These are phyloP conservation scores for Saturnispora sekii DNA, from an alignment of 805 yeast genomes.

Conservation along the genomic window DNA sequence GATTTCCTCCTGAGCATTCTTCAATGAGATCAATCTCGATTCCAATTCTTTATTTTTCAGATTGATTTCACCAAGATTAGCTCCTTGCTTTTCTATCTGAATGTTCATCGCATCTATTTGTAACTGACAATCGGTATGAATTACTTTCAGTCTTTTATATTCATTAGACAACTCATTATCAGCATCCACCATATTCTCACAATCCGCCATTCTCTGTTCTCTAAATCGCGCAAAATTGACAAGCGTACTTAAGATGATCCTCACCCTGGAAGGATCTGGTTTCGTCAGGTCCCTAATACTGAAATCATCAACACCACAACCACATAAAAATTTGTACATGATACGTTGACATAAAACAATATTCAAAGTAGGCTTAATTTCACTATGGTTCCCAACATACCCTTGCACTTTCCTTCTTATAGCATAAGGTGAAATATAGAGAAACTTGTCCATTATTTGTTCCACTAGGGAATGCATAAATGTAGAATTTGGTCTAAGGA, in stretches of 20 bases:
- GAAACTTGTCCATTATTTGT: slow-evolving; percentile 27
- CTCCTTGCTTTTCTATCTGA: slow-evolving; percentile 18
- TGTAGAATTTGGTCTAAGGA: slow-evolving; percentile 24
- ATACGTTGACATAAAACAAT: slow-evolving; percentile 50
- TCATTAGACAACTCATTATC: slow-evolving; percentile 42
- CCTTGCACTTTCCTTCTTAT: slow-evolving; percentile 21
- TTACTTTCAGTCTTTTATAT: slow-evolving; percentile 34
- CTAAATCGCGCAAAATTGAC: slow-evolving; percentile 80
- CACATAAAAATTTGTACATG: slow-evolving; percentile 51
- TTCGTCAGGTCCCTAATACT: slow-evolving; percentile 61
- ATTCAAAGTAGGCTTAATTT: slow-evolving; percentile 32
- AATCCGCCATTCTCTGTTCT: slow-evolving; percentile 63
- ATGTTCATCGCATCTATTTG: slow-evolving; percentile 15
- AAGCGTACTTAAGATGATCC: slow-evolving; percentile 67
- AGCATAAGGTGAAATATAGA: slow-evolving; percentile 25
- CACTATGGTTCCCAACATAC: slow-evolving; percentile 14
- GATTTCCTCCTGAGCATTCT: slow-evolving; percentile 51
- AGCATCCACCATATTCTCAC: slow-evolving; percentile 49
- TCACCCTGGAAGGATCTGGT: slow-evolving; percentile 63
- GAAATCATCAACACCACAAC: slow-evolving; percentile 73
- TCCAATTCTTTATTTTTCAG: slow-evolving; percentile 49
- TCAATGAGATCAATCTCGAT: slow-evolving; percentile 49
- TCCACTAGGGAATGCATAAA: slow-evolving; percentile 27
- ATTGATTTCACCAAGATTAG: slow-evolving; percentile 34
- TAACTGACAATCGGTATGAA: slow-evolving; percentile 30